phyloP scores from a whole-genome alignment of 106 monocot genomes.

The Hemerocallis citrina region DNA sequence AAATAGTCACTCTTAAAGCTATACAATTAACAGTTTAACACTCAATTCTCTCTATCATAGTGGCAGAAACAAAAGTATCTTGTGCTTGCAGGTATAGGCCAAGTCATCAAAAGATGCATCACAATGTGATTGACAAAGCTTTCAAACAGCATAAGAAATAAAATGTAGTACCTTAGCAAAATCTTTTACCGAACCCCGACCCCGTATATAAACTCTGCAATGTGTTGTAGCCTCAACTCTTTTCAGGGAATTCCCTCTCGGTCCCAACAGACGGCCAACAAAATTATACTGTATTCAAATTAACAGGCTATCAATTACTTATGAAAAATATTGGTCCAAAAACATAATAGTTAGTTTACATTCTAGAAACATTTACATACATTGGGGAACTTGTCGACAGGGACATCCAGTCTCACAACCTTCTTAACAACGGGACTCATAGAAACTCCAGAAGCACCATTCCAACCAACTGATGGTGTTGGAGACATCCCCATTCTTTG shows the following conservation, averaged over 20 bases:
- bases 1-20: too few species aligned
- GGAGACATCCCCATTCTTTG: constrained; percentile 41
- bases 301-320: neutral
- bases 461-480: constrained; percentile 58
- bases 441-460: constrained; percentile 41
- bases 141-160: too few species aligned
- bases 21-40: too few species aligned
- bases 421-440: constrained; percentile 66
- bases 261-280: constrained; percentile 87
- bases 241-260: constrained; percentile 90
- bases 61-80: too few species aligned
- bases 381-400: constrained; percentile 83
- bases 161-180: constrained; percentile 45
- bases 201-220: constrained; percentile 87
- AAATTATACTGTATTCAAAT: constrained; percentile 63
- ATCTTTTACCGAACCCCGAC: constrained; percentile 89
- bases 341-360: neutral
- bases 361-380: constrained; percentile 29
- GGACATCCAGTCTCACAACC: constrained; percentile 84
- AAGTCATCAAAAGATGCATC: too few species aligned
- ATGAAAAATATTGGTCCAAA: neutral
- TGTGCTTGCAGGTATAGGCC: too few species aligned
- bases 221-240: constrained; percentile 88
- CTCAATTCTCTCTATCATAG: too few species aligned
- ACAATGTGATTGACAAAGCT: too few species aligned